Conservation (phyloP, 2,329 filamentous ascomycete species). For the Fusarium buharicum region DNA sequence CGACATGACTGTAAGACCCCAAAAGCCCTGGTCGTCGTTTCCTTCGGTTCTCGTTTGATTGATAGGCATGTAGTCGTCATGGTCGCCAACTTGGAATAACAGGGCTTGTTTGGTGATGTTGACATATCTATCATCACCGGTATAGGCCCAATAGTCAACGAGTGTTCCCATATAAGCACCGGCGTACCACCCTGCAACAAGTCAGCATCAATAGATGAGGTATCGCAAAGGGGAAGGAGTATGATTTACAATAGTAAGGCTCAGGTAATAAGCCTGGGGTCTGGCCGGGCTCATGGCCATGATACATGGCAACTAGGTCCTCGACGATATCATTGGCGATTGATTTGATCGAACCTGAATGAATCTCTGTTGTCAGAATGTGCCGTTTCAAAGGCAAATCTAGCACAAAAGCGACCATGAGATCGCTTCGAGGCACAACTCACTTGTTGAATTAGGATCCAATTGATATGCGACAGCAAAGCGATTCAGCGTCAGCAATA, state of each 20-base stretch:
- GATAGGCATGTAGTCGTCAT: conserved; percentile 80
- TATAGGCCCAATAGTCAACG: conserved; percentile 88
- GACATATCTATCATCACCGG: conserved; percentile 78
- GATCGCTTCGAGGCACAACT: conserved; percentile 22
- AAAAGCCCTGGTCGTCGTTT: conserved; percentile 81
- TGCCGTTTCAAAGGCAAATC: neutral
- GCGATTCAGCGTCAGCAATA: conserved; percentile 43
- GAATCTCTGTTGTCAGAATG: conserved; percentile 7
- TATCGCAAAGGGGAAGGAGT: neutral
- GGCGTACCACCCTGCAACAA: conserved; percentile 71
- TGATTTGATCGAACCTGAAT: conserved; percentile 60
- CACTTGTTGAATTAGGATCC: conserved; percentile 52
- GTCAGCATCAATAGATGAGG: conserved; percentile 12
- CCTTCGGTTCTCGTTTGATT: conserved; percentile 76
- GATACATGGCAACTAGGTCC: conserved; percentile 58
- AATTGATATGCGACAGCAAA: conserved; percentile 51
- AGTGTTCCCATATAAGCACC: conserved; percentile 77
- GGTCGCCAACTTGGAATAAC: conserved; percentile 77
- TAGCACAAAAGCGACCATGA: neutral
- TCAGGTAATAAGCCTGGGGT: conserved; percentile 63
- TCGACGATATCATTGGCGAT: conserved; percentile 62
- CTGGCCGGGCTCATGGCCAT: conserved; percentile 61
- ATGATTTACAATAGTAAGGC: conserved; percentile 64
- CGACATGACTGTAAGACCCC: conserved; percentile 75
- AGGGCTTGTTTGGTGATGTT: conserved; percentile 73